A percentile compares a stretch with the other conserved stretches of the same genome.
These are phyloP conservation scores for Balakata baccata DNA, from an alignment of 345 rosid genomes.

Conservation along the genomic window DNA sequence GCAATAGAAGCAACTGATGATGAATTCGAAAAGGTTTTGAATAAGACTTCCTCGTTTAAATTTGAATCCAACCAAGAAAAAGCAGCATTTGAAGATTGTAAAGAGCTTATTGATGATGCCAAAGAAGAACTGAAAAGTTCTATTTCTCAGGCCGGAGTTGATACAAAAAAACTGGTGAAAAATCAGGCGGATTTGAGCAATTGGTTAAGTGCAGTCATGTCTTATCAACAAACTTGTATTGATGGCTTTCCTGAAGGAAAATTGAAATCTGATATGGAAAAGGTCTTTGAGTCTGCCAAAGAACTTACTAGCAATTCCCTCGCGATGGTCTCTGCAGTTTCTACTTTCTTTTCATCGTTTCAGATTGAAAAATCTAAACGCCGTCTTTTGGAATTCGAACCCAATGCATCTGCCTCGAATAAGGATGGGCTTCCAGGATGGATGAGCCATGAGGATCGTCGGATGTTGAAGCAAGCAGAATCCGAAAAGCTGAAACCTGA, in stretches of 20 bases:
- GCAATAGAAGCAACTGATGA: constrained; percentile 45
- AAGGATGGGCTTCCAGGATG: constrained; percentile 49
- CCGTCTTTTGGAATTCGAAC: constrained; percentile 39
- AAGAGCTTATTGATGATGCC: constrained; percentile 47
- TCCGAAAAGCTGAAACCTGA: constrained; percentile 42
- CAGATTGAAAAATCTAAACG: constrained; percentile 22
- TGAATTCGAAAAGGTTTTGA: constrained; percentile 37
- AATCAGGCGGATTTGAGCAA: constrained; percentile 43
- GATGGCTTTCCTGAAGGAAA: constrained; percentile 81
- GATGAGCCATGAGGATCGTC: constrained; percentile 55
- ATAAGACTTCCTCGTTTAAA: constrained; percentile 30
- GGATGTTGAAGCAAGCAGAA: constrained; percentile 42
- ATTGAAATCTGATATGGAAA: constrained; percentile 47
- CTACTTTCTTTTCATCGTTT: constrained; percentile 23
- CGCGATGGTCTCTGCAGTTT: constrained; percentile 47
- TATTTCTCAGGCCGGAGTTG: constrained; percentile 22
- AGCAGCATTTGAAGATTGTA: constrained; percentile 63
- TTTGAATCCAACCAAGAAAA: constrained; percentile 43
- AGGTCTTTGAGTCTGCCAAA: constrained; percentile 38
- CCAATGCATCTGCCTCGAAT: constrained; percentile 6
- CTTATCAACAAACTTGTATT: constrained; percentile 71
- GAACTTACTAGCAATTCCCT: constrained; percentile 70
- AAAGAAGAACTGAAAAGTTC: constrained; percentile 48
- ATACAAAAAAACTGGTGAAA: constrained; percentile 23
- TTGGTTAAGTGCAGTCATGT: constrained; percentile 79